phyloP scores from a whole-genome alignment of 371 early-diverging fungal species.

The Mortierella sp. region DNA sequence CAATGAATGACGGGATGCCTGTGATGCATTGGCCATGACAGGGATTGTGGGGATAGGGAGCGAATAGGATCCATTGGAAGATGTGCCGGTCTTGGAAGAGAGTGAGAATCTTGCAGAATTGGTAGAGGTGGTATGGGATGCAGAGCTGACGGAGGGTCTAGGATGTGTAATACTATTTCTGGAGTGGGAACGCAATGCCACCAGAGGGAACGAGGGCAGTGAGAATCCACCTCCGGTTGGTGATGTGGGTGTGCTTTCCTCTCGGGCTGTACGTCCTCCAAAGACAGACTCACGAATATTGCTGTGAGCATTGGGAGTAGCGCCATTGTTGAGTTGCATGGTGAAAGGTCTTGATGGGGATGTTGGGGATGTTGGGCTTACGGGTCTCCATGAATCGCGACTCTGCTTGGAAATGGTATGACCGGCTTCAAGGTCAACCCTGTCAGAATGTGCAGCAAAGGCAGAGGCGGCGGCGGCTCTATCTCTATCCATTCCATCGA shows the following conservation, averaged over 20 bases:
- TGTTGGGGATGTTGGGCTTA: slow-evolving; percentile 1
- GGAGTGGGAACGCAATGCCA: slow-evolving; percentile 25
- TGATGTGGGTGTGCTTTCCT: slow-evolving; percentile 24
- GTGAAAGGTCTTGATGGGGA: slow-evolving; percentile 1
- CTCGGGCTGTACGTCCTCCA: slow-evolving; percentile 42
- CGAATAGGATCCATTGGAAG: slow-evolving; percentile 9
- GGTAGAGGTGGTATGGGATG: slow-evolving; percentile 13
- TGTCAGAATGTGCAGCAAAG: slow-evolving; percentile 14
- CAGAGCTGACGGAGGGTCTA: slow-evolving; percentile 34
- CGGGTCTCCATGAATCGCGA: slow-evolving; percentile 23
- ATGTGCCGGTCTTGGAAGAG: slow-evolving; percentile 27
- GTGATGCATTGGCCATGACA: slow-evolving; percentile 8
- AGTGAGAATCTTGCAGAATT: slow-evolving; percentile 20
- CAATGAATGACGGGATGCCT: slow-evolving; percentile 16
- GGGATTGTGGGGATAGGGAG: slow-evolving; percentile 25
- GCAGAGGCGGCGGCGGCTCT: slow-evolving; percentile 23
- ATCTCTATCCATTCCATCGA: not conserved
- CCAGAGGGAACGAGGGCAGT: slow-evolving; percentile 31
- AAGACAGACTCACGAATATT: slow-evolving; percentile 51
- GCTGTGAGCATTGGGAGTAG: slow-evolving; percentile 11
- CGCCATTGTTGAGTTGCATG: slow-evolving; percentile 15
- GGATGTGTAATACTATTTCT: slow-evolving; percentile 25
- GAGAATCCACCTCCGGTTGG: slow-evolving; percentile 1
- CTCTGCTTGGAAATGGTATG: not conserved
- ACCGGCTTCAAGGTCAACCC: slow-evolving; percentile 14